Evolutionary conservation across 192 early-diverging fungal species (phyloP).

Genomic region (Coemansia sp.): DNA sequence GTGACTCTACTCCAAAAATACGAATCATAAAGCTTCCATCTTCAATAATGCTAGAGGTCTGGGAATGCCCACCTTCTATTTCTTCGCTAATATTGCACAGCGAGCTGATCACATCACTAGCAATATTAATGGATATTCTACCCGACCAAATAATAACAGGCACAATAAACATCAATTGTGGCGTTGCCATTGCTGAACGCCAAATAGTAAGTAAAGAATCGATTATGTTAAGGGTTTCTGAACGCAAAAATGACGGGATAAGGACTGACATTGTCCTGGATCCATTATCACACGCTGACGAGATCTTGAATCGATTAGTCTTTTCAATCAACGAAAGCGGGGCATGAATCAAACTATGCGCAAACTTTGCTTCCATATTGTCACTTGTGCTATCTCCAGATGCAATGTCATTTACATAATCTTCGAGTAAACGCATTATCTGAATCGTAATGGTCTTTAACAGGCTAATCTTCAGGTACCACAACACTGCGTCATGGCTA

Average conservation of each 20-base stretch:
- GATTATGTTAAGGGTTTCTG: background rate
- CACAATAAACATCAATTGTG: conserved; percentile 18
- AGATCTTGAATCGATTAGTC: conserved; percentile 4
- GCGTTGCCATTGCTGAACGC: background rate
- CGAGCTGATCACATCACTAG: background rate
- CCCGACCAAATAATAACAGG: conserved; percentile 17
- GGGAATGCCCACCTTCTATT: background rate
- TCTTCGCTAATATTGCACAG: conserved; percentile 1
- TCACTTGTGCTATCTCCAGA: background rate
- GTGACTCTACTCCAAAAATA: conserved; percentile 61
- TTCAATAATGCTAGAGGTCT: conserved; percentile 17
- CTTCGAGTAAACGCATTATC: background rate
- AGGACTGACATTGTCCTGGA: background rate
- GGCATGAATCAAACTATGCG: background rate
- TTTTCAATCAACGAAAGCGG: conserved; percentile 15
- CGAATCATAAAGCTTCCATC: conserved; percentile 75
- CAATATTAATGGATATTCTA: background rate
- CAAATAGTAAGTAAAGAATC: background rate
- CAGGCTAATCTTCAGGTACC: background rate
- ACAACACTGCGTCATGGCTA: conserved; percentile 7
- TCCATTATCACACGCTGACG: background rate
- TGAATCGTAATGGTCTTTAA: background rate
- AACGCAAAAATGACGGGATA: background rate
- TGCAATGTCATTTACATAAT: background rate
- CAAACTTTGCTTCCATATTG: background rate